phyloP scores from a whole-genome alignment of 1,284 basidiomycete genomes.

The Irpex sp. region DNA sequence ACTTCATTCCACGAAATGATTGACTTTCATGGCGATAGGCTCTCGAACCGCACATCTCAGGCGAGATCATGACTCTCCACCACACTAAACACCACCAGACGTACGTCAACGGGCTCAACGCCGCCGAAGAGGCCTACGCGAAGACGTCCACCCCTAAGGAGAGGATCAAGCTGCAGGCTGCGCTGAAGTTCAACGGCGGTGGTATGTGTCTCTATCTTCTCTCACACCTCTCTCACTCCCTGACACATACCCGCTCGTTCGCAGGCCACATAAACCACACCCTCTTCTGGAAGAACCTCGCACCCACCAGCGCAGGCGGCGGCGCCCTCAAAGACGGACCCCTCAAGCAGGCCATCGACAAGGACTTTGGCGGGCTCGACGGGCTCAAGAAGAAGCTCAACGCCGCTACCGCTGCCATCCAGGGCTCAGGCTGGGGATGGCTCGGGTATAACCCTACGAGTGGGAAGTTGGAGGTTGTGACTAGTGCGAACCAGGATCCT shows the following conservation, averaged over 20 bases:
- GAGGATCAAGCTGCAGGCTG: conserved; percentile 73
- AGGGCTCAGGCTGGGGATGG: conserved; percentile 99
- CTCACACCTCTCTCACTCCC: not conserved
- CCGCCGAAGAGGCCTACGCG: conserved; percentile 71
- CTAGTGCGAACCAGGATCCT: conserved; percentile 97
- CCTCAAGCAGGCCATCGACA: conserved; percentile 67
- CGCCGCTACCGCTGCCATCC: conserved; percentile 86
- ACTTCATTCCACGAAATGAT: not conserved
- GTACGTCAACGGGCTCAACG: conserved; percentile 73
- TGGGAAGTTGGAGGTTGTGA: conserved; percentile 84
- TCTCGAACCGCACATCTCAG: conserved; percentile 83
- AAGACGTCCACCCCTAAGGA: conserved; percentile 67
- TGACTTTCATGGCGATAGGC: conserved; percentile 28
- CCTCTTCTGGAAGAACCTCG: conserved; percentile 92
- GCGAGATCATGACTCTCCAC: conserved; percentile 83
- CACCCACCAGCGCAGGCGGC: conserved; percentile 48
- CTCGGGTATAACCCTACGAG: conserved; percentile 72
- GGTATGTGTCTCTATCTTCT: conserved; percentile 31
- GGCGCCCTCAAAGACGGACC: conserved; percentile 62
- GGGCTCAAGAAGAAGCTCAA: conserved; percentile 83
- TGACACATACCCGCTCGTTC: not conserved
- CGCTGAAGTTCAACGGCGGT: conserved; percentile 70
- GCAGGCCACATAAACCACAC: conserved; percentile 87
- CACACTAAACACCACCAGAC: conserved; percentile 87
- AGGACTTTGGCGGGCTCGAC: conserved; percentile 71